A percentile compares a stretch with the other conserved stretches of the same genome.
Evolutionary conservation across 108 stramenopile genomes (phyloP).

Genomic region (Pseudonitzschia multistriata): DNA sequence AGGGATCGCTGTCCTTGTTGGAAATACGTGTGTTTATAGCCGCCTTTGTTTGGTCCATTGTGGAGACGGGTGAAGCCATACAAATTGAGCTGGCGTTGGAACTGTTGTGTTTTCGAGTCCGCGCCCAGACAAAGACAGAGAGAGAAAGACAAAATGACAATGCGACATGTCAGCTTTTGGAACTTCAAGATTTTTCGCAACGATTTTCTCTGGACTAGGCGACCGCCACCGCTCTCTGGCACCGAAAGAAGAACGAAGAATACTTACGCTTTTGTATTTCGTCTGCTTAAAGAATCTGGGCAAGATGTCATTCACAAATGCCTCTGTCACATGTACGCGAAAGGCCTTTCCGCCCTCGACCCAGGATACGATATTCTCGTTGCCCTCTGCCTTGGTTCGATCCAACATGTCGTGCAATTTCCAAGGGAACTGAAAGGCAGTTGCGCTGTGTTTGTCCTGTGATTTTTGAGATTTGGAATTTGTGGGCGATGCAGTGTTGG

Average conservation of each 20-base stretch:
- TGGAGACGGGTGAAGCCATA: slow-evolving; percentile 78
- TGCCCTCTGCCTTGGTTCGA: slow-evolving; percentile 18
- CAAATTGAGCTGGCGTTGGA: slow-evolving; percentile 65
- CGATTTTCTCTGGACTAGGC: too few species aligned
- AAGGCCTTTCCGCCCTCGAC: slow-evolving; percentile 54
- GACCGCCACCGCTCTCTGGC: too few species aligned
- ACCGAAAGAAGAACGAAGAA: background rate
- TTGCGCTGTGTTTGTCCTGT: slow-evolving; percentile 13
- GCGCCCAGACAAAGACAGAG: background rate
- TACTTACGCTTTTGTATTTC: slow-evolving; percentile 33
- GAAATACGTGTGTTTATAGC: slow-evolving; percentile 44
- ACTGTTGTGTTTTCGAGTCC: background rate
- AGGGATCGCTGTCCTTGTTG: slow-evolving; percentile 13
- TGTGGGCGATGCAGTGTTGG: background rate
- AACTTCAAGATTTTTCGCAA: too few species aligned
- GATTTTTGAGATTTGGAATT: background rate
- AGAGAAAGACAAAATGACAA: background rate
- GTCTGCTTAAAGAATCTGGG: slow-evolving; percentile 68
- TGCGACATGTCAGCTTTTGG: background rate
- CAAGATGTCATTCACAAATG: slow-evolving; percentile 64
- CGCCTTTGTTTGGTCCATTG: slow-evolving; percentile 30
- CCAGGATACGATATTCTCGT: slow-evolving; percentile 39
- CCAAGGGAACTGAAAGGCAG: slow-evolving; percentile 41
- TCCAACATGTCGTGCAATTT: slow-evolving; percentile 47
- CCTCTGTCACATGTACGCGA: slow-evolving; percentile 47